phyloP scores from a whole-genome alignment of 768 basidiomycete genomes.

The Aureoboletus auriporus region DNA sequence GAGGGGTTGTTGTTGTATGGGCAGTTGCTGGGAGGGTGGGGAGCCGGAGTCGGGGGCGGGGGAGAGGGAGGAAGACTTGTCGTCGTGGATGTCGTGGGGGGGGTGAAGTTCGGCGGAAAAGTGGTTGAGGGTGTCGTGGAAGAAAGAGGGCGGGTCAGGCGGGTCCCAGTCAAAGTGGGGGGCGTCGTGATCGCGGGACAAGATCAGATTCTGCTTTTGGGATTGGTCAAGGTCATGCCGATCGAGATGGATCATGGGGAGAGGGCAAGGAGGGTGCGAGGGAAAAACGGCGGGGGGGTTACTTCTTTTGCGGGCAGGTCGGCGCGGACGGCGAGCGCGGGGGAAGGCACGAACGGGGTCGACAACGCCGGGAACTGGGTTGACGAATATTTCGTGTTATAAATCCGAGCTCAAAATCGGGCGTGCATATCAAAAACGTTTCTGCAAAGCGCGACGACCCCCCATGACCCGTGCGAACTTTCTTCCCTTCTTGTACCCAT shows the following conservation, averaged over 20 bases:
- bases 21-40: constrained; percentile 25
- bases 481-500: constrained; percentile 7
- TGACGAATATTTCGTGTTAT: constrained; percentile 9
- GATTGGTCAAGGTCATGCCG: constrained; percentile 37
- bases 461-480: constrained; percentile 23
- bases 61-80: constrained; percentile 55
- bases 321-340: constrained; percentile 4
- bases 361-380: too few species aligned
- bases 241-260: constrained; percentile 52
- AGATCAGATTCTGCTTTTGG: constrained; percentile 42
- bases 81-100: constrained; percentile 25
- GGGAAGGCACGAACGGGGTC: neutral
- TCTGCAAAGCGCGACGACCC: too few species aligned
- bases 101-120: constrained; percentile 8
- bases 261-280: neutral
- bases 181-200: constrained; percentile 32
- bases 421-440: constrained; percentile 10
- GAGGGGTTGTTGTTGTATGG: constrained; percentile 18
- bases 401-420: constrained; percentile 31
- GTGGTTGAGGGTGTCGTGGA: constrained; percentile 23
- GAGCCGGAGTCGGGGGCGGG: constrained; percentile 48
- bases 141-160: constrained; percentile 20
- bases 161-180: constrained; percentile 34
- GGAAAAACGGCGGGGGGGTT: constrained; percentile 3
- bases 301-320: neutral